Evolutionary conservation across 75 land plant species (phyloP).

Genomic region (Pinus taeda): DNA sequence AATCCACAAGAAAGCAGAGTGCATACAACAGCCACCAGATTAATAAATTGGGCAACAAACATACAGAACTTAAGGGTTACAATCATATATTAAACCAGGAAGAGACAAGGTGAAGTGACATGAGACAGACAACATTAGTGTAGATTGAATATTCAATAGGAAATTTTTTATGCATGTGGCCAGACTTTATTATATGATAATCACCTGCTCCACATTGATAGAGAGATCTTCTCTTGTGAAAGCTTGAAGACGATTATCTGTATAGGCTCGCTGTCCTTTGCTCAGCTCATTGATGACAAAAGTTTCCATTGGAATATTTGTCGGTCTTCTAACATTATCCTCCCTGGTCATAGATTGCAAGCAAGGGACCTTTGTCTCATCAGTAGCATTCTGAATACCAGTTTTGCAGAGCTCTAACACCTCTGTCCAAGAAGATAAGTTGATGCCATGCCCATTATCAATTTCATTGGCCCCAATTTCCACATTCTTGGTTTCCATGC

Average conservation of each 20-base stretch:
- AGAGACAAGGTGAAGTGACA: too few species aligned
- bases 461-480: background rate
- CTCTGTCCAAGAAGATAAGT: slow-evolving; percentile 6
- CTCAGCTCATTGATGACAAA: background rate
- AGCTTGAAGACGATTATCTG: slow-evolving; percentile 1
- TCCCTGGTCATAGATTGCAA: slow-evolving; percentile 5
- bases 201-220: slow-evolving; percentile 1
- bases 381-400: background rate
- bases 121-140: background rate
- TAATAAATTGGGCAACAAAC: background rate
- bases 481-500: background rate
- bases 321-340: slow-evolving; percentile 4
- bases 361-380: background rate
- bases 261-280: background rate
- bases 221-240: background rate
- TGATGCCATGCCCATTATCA: slow-evolving; percentile 5
- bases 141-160: background rate
- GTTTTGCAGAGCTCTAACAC: slow-evolving; percentile 1
- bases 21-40: background rate
- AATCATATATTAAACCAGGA: background rate
- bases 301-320: background rate
- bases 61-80: background rate
- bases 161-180: background rate
- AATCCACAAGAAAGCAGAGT: background rate
- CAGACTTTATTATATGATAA: background rate